Conservation (phyloP, 495 filamentous ascomycete genomes). For the Penicillium arizonense region DNA sequence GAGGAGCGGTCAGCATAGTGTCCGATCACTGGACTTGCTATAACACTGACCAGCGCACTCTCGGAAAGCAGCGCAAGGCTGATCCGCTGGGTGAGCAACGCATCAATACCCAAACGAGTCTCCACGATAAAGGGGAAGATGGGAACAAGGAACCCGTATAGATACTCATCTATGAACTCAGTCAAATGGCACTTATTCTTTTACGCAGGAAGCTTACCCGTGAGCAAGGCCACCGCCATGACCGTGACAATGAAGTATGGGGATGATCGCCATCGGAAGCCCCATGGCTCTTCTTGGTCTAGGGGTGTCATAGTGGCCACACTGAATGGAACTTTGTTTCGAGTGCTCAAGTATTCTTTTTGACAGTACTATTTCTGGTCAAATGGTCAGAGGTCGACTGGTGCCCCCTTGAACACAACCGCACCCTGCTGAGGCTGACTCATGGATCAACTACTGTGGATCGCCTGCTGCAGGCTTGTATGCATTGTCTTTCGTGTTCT, state of each 20-base stretch:
- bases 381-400: too few relatives aligned
- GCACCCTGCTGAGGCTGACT: too few relatives aligned
- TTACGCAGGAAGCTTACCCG: conserved; percentile 42
- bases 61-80: conserved; percentile 21
- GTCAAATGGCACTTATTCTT: conserved; percentile 34
- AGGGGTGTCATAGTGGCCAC: not conserved
- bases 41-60: conserved; percentile 18
- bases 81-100: conserved; percentile 19
- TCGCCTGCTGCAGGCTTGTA: too few relatives aligned
- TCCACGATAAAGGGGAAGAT: conserved; percentile 29
- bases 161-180: conserved; percentile 34
- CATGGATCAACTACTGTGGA: too few relatives aligned
- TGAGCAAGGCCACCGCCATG: conserved; percentile 24
- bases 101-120: conserved; percentile 20
- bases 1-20: conserved; percentile 18
- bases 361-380: too few relatives aligned
- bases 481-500: too few relatives aligned
- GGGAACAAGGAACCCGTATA: conserved; percentile 29
- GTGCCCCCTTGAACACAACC: too few relatives aligned
- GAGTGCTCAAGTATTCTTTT: too few relatives aligned
- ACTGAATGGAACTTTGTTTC: too few relatives aligned
- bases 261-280: conserved; percentile 22
- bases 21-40: conserved; percentile 18
- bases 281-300: not conserved
- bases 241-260: conserved; percentile 19